Conservation (phyloP, 768 basidiomycete species). For the Lactarius hengduanensis region DNA sequence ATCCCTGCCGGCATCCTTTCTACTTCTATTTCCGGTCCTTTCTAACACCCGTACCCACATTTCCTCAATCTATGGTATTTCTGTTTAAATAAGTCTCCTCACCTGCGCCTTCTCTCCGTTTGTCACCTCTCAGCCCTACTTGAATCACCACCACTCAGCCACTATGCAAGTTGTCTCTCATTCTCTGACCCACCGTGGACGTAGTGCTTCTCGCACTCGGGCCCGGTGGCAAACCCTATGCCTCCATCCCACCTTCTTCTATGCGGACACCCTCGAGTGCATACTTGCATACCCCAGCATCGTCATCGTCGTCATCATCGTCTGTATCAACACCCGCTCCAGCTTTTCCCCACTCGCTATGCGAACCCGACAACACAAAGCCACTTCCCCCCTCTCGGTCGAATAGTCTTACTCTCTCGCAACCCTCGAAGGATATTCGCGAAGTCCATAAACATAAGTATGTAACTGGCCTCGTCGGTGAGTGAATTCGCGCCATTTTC, state of each 20-base stretch:
- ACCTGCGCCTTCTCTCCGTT: slow-evolving; percentile 3
- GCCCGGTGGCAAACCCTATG: slow-evolving; percentile 84
- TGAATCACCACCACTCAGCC: slow-evolving; percentile 16
- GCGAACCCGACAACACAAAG: slow-evolving; percentile 37
- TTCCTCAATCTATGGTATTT: slow-evolving; percentile 19
- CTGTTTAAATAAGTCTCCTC: slow-evolving; percentile 22
- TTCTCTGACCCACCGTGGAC: slow-evolving; percentile 67
- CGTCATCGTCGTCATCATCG: slow-evolving; percentile 23
- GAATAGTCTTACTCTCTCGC: slow-evolving; percentile 34
- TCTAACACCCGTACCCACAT: neutral
- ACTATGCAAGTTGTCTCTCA: slow-evolving; percentile 42
- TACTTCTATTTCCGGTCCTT: too few species aligned
- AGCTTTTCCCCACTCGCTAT: slow-evolving; percentile 29
- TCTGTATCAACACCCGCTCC: slow-evolving; percentile 30
- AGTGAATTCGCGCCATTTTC: slow-evolving; percentile 34
- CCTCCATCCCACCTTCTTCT: slow-evolving; percentile 37
- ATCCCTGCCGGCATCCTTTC: neutral
- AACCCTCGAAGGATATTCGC: slow-evolving; percentile 39
- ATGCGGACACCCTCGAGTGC: slow-evolving; percentile 40
- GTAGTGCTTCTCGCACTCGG: slow-evolving; percentile 59
- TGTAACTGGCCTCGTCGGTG: slow-evolving; percentile 68
- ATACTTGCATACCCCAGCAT: slow-evolving; percentile 32
- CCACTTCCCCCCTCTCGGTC: slow-evolving; percentile 29
- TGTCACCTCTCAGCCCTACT: slow-evolving; percentile 13
- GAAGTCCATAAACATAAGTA: slow-evolving; percentile 60